Evolutionary conservation across 2,329 filamentous ascomycete genomes (phyloP).

Genomic region (Aschersonia sp.): DNA sequence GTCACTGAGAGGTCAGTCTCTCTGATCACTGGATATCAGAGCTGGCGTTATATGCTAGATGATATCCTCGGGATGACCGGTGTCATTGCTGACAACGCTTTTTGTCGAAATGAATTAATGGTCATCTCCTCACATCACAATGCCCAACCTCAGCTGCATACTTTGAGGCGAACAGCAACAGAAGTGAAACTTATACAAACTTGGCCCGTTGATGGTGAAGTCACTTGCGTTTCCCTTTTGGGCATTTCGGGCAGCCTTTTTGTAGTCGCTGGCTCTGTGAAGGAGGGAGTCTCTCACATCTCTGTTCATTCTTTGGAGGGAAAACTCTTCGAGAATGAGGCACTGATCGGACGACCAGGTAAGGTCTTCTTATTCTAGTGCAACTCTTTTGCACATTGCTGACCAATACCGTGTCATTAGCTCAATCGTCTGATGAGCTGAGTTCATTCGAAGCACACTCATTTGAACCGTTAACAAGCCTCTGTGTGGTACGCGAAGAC

Average conservation of each 20-base stretch:
- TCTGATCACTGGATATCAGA: constrained; percentile 19
- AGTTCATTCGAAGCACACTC: background rate
- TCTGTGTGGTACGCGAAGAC: constrained; percentile 19
- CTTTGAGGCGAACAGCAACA: constrained; percentile 20
- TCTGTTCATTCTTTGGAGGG: constrained; percentile 15
- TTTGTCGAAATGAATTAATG: constrained; percentile 20
- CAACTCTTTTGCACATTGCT: no score
- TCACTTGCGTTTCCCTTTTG: constrained; percentile 31
- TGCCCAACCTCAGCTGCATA: constrained; percentile 21
- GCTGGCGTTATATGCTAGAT: constrained; percentile 18
- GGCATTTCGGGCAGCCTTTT: constrained; percentile 10
- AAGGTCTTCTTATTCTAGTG: background rate
- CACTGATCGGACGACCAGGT: constrained; percentile 2
- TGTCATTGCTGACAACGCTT: constrained; percentile 26
- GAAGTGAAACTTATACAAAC: constrained; percentile 13
- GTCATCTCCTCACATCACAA: constrained; percentile 26
- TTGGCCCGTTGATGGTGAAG: constrained; percentile 27
- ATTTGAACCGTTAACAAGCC: constrained; percentile 30
- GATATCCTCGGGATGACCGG: constrained; percentile 12
- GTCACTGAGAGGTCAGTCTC: constrained; percentile 35
- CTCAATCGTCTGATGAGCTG: background rate
- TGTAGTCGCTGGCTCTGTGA: constrained; percentile 20
- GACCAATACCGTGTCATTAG: no score
- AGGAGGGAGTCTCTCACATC: constrained; percentile 17
- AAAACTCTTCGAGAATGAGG: constrained; percentile 6